Base-by-base conservation (phyloP, 306 rosid genomes). In the Corylus heterophylla region DNA sequence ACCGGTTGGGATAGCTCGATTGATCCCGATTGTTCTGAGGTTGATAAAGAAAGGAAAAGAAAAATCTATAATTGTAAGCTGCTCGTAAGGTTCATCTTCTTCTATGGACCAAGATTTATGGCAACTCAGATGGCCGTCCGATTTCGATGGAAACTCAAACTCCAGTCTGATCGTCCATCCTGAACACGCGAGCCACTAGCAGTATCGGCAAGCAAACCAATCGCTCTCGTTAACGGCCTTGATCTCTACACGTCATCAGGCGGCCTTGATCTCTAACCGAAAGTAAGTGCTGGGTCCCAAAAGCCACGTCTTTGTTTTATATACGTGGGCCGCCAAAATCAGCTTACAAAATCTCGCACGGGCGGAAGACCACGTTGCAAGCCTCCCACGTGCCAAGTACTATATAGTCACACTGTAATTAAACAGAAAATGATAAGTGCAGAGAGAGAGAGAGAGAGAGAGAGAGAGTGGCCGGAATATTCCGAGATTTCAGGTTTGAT, bases 401-500 rank as follows among this genome's bases (percentile, higher is more conserved):
- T 73, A 47, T 61, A 68, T 72, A 74, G 44, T 14, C 64, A 71
- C 44, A 2, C 14, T 56, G 0, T 13, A 44, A 55, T 3, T 51
- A 4, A 12, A 63, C 42, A 52, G 22, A 47, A 66, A 54, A 12
- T 37, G 31, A 54, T 7, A 17, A 14, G 7, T 50, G 31, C 8
- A 14, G 17, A 16, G 63, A 62, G 45, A 10, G n/a, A 69, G 54
- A 16, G 18, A 54, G 37, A 69, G 63, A 16, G 18, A 64, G 37
- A 69, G 63, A 63, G 45, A 10, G 29, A 76, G 54, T 45, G 63
- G 64, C 61, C 74, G 67, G 64, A 74, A 29, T 68, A 47, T 49
- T 81, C 74, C 80, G 64, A 77, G 12, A 64, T 39, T 72, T 17
- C 78, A 85, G 88, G 85, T 84, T 69, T 2, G 37, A 42, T 47